Evolutionary conservation across 116 monocot species (phyloP).

Genomic region (Phalaenopsis hybrid): DNA sequence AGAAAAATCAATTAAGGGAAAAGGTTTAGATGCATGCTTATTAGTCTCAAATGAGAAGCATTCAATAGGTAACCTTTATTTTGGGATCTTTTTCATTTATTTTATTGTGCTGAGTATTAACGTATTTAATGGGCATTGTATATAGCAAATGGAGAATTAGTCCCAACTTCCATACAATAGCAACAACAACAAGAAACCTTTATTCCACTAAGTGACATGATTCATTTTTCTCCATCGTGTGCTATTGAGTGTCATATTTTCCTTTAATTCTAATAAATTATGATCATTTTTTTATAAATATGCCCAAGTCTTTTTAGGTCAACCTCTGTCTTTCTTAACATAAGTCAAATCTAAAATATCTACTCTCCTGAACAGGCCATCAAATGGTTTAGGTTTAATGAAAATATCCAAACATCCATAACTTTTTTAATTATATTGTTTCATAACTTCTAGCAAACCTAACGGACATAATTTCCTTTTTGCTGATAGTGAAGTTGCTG

Average conservation of each 20-base stretch:
- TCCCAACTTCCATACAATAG: neutral
- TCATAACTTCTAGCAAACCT: neutral
- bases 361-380: too few relatives aligned
- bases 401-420: neutral
- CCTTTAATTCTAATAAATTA: too few relatives aligned
- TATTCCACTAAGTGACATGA: too few relatives aligned
- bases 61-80: neutral
- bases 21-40: neutral
- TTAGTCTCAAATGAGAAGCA: slow-evolving; percentile 1
- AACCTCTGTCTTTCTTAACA: too few relatives aligned
- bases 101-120: neutral
- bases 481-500: neutral
- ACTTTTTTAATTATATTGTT: neutral
- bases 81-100: neutral
- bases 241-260: too few relatives aligned
- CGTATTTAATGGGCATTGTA: neutral
- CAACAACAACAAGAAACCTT: too few relatives aligned
- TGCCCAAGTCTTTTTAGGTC: too few relatives aligned
- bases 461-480: neutral
- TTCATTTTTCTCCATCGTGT: too few relatives aligned
- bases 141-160: neutral
- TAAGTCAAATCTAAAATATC: too few relatives aligned
- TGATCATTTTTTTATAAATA: too few relatives aligned
- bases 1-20: slow-evolving; percentile 4
- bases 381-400: too few relatives aligned